These are phyloP conservation scores for Trichoderma citrinoviride DNA, from an alignment of 2,329 filamentous ascomycete genomes.

Conservation along the genomic window DNA sequence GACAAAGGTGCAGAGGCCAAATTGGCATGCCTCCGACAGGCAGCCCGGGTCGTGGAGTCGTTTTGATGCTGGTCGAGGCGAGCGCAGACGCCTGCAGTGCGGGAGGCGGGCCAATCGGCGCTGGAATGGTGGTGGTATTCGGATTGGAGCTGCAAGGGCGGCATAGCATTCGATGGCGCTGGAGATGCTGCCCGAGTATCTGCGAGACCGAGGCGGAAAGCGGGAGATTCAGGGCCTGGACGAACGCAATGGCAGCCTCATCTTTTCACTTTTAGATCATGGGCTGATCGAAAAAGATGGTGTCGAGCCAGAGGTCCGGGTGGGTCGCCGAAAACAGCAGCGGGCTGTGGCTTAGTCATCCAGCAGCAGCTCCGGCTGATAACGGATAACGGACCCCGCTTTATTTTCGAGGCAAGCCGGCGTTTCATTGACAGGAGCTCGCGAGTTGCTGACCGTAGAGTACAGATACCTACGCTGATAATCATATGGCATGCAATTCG, in stretches of 20 bases:
- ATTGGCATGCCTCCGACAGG: conserved; percentile 18
- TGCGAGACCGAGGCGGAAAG: neutral
- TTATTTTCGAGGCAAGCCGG: neutral
- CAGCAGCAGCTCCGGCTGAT: conserved; percentile 4
- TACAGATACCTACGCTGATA: too few relatives aligned
- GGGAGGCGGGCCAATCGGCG: neutral
- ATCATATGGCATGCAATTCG: too few relatives aligned
- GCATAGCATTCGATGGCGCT: conserved; percentile 19
- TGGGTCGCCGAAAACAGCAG: conserved; percentile 11
- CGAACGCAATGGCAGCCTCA: conserved; percentile 15
- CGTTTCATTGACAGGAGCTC: too few relatives aligned
- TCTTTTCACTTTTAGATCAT: conserved; percentile 19
- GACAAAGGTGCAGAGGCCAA: neutral
- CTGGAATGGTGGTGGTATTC: neutral
- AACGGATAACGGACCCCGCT: neutral
- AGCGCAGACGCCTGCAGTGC: neutral
- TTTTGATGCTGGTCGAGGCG: neutral
- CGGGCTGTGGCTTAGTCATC: neutral
- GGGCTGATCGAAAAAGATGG: conserved; percentile 22
- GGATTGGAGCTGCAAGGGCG: neutral
- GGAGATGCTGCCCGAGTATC: neutral
- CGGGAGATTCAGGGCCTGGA: neutral
- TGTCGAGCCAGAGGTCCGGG: conserved; percentile 16
- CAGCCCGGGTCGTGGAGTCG: neutral
- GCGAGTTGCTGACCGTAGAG: too few relatives aligned